A percentile compares a stretch with the other conserved stretches of the same genome.
Evolutionary conservation across 208 protist genomes (phyloP).

Genomic region (Balamuthia mandrillaris): DNA sequence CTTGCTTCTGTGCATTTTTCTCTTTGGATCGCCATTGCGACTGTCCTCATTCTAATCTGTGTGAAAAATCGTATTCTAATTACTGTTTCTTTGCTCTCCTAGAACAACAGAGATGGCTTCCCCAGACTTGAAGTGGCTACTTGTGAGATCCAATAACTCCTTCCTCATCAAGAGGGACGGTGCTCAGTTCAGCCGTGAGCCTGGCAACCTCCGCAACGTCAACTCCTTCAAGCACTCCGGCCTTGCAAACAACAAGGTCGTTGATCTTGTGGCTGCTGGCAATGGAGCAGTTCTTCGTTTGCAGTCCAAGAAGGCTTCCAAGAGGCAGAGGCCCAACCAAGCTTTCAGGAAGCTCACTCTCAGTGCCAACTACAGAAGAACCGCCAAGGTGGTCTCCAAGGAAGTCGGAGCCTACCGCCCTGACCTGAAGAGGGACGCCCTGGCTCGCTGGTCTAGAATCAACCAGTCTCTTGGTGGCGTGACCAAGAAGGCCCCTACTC

Average conservation of each 20-base stretch:
- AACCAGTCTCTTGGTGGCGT: neutral
- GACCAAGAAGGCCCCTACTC: neutral
- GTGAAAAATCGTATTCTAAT: too few species aligned
- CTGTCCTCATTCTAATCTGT: too few species aligned
- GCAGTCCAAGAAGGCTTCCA: neutral
- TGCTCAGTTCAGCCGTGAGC: conserved; percentile 31
- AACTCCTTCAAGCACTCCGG: conserved; percentile 47
- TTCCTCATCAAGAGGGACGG: conserved; percentile 23
- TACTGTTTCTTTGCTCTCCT: too few species aligned
- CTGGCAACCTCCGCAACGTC: conserved; percentile 44
- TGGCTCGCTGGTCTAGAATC: neutral
- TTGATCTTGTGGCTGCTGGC: conserved; percentile 18
- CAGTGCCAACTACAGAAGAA: neutral
- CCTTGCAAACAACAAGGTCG: conserved; percentile 19
- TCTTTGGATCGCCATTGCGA: too few species aligned
- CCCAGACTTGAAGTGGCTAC: conserved; percentile 34
- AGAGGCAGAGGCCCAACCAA: neutral
- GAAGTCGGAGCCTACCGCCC: neutral
- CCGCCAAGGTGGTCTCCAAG: neutral
- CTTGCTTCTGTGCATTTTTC: too few species aligned
- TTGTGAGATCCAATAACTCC: conserved; percentile 38
- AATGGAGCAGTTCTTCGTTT: conserved; percentile 14
- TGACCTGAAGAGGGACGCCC: neutral
- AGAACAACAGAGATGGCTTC: neutral
- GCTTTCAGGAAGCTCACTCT: neutral